Base-by-base conservation (phyloP, 176 grass and related monocot genomes). In the Bonia amplexicaulis region DNA sequence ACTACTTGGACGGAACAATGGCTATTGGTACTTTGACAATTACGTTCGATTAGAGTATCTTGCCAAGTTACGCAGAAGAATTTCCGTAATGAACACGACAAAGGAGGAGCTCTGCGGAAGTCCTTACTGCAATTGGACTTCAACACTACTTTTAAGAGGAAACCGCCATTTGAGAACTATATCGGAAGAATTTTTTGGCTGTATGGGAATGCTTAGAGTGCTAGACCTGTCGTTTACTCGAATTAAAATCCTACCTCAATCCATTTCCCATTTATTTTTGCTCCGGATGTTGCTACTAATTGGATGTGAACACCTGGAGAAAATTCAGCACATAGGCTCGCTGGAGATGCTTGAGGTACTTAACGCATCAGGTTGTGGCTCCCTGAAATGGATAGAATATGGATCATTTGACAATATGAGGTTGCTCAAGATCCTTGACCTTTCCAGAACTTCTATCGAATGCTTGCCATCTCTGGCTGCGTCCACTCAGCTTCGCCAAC, bases 91-190 rank as follows among this genome's bases (percentile, higher is more conserved):
- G 82, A 2, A 76, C 22, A 84, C 72, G 44, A 33, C 55, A 55
- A 45, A 44, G n/a, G 47, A 67, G 22, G 19, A 5, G 3, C 72
- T 84, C 7, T 0, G 2, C 4, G 72, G 47, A 44, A 67, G 14
- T 6, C 71, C 61, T 20, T 0, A 35, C 0, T 66, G 17, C 52
- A 0, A 2, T 0, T 16, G 37, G 9, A 0, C 67, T 55, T 44
- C 48, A 67, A 67, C 82, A 6, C 55, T 84, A 67, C 47, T 44
- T 84, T 84, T 84, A 63, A 88, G 86, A 78, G 54, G 86, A 71
- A 88, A 37, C 44, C 39, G 7, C 7, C 12, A 19, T 64, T 45
- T 78, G 17, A 78, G 29, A 42, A 2, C 22, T 46, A 83, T 88
- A 44, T 54, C 66, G 0, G 80, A 83, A 61, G 54, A 25, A 6